Evolutionary conservation across 1,139 yeast genomes (phyloP).

Genomic region (Candida glucosophila): DNA sequence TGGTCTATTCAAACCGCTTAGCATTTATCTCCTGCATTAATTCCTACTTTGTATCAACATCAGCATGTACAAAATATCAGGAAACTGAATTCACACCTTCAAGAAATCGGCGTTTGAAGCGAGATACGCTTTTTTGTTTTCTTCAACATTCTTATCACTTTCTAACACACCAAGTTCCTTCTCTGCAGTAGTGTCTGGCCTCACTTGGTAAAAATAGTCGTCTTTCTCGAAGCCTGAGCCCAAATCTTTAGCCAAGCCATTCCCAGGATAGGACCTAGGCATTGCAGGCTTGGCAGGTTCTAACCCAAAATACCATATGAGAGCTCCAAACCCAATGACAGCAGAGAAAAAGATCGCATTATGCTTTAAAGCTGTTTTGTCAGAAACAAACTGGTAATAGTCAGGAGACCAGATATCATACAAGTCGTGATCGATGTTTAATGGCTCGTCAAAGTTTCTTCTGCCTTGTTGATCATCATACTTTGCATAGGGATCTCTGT

Average conservation of each 20-base stretch:
- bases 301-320: conserved; percentile 47
- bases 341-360: conserved; percentile 47
- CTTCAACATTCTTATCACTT: conserved; percentile 19
- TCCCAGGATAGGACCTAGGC: conserved; percentile 69
- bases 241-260: conserved; percentile 65
- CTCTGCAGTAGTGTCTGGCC: conserved; percentile 34
- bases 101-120: conserved; percentile 31
- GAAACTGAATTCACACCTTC: too few relatives aligned
- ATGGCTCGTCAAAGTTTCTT: conserved; percentile 69
- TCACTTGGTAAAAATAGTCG: conserved; percentile 35
- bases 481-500: conserved; percentile 60
- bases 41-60: too few relatives aligned
- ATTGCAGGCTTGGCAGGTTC: conserved; percentile 72
- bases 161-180: conserved; percentile 31
- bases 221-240: conserved; percentile 54
- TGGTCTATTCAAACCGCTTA: too few relatives aligned
- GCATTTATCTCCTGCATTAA: too few relatives aligned
- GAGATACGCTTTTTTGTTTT: conserved; percentile 25
- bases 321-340: conserved; percentile 45
- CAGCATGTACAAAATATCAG: too few relatives aligned
- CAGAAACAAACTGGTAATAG: conserved; percentile 52
- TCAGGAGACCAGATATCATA: conserved; percentile 88
- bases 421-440: conserved; percentile 63
- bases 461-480: conserved; percentile 80
- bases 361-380: conserved; percentile 51